Base-by-base conservation (phyloP, 108 stramenopile species). In the Schizochytrium sp. region DNA sequence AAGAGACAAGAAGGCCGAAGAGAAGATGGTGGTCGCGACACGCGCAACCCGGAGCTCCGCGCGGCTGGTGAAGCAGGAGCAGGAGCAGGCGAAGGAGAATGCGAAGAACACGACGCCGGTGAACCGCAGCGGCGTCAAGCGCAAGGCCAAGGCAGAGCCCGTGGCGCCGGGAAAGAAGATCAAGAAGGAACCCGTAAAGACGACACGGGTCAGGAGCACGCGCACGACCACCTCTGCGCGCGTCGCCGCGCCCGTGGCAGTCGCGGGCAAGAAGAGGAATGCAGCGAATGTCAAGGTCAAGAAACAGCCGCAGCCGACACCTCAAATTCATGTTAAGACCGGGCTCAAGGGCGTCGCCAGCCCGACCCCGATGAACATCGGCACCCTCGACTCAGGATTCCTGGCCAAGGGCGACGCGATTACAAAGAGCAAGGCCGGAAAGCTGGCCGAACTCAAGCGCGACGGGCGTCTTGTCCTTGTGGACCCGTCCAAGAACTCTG, bases 401-500 rank as follows among this genome's bases (percentile, higher is more conserved):
- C 63, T 69, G 3, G 63, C 63, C 63, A 28, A 18, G 41, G 18
- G 25, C 25, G 21, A 8, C 14, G 63, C 18, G 10, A 51, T 69
- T 60, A 48, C 72, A 45, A 29, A 25, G 43, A 25, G 12, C 5
- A 5, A 55, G 21, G 90, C 88, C 34, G 44, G 72, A 10, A 25
- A 23, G 6, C 0, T 58, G 21, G 90, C 88, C 34, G 44, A 88
- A 10, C 21, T 25, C 19, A 60, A 88, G 5, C 60, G 16, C 55
- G 88, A 93, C 55, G 93, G 72, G 23, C 91, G 90, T 90, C 91
- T 93, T 28, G 92, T 55, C 51, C 58, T 57, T 48, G 88, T 93
- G 41, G 92, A 93, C 87, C 91, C 92, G 2, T 44, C 90, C 72
- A 92, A 89, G 23, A 91, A 90, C 90, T 89, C 83, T 72, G 93